Conservation (phyloP, 2,329 filamentous ascomycete genomes). For the Sporothrix brunneoviolacea region DNA sequence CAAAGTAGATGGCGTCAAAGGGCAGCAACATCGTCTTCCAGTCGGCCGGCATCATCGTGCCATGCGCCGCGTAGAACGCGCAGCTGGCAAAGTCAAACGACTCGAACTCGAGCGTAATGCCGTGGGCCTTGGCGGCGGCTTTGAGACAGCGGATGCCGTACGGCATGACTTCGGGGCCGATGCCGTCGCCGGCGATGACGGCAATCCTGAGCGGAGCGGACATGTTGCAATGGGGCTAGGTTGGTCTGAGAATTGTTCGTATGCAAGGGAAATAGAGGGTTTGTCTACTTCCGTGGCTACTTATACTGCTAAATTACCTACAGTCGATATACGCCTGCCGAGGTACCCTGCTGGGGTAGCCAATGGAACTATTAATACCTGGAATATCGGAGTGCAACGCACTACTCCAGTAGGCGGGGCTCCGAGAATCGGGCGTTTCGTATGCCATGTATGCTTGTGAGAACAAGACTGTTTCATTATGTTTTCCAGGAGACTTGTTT, state of each 20-base stretch:
- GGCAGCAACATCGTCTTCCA: slow-evolving; percentile 46
- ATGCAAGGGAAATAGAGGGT: not conserved
- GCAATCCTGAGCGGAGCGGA: slow-evolving; percentile 13
- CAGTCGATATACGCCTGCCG: not conserved
- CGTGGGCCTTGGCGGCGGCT: slow-evolving; percentile 33
- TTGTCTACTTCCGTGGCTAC: no score
- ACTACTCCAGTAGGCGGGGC: not conserved
- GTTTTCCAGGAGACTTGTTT: not conserved
- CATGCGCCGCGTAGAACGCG: slow-evolving; percentile 57
- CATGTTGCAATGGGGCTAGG: not conserved
- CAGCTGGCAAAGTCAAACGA: slow-evolving; percentile 59
- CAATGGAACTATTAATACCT: no score
- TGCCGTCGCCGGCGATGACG: slow-evolving; percentile 22
- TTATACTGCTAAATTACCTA: not conserved
- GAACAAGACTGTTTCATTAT: no score
- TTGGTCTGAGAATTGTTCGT: no score
- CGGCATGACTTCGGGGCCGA: slow-evolving; percentile 28
- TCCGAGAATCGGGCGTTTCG: not conserved
- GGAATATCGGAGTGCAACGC: no score
- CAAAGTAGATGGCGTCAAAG: slow-evolving; percentile 27
- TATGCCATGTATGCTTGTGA: no score
- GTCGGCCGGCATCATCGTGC: slow-evolving; percentile 57
- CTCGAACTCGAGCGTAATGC: slow-evolving; percentile 56
- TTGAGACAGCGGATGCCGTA: slow-evolving; percentile 30
- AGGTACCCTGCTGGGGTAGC: no score